Evolutionary conservation across 768 basidiomycete species (phyloP).

Genomic region (Pleurotus ostreatus): DNA sequence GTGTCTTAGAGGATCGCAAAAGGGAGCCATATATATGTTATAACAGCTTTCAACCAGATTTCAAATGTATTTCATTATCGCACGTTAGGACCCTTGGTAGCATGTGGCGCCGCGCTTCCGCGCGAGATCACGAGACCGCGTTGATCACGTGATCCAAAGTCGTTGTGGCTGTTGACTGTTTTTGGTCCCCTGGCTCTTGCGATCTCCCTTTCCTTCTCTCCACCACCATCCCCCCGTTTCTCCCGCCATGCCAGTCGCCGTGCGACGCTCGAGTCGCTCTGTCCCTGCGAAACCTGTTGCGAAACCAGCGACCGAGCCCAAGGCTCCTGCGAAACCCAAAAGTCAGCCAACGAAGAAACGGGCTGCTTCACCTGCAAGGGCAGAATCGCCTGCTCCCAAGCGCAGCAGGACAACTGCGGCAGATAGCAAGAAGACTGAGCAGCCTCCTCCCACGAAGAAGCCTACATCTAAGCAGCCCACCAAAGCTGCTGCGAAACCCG

Average conservation of each 20-base stretch:
- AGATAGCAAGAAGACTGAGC: constrained; percentile 37
- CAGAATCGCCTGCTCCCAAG: constrained; percentile 43
- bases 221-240: constrained; percentile 1
- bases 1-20: no score
- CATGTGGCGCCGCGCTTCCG: no score
- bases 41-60: no score
- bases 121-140: not conserved
- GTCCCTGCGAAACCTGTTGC: constrained; percentile 39
- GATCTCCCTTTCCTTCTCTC: not conserved
- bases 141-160: not conserved
- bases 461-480: constrained; percentile 10
- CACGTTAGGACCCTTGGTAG: no score
- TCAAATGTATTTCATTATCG: no score
- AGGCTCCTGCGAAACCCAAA: constrained; percentile 26
- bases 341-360: constrained; percentile 42
- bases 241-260: constrained; percentile 3
- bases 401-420: constrained; percentile 33
- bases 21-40: no score
- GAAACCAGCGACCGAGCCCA: constrained; percentile 30
- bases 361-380: constrained; percentile 43
- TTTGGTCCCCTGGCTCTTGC: not conserved
- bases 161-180: constrained; percentile 3
- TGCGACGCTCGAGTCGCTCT: constrained; percentile 45
- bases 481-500: constrained; percentile 8
- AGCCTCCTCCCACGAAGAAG: constrained; percentile 28